A percentile compares a stretch with the other conserved stretches of the same genome.
These are phyloP conservation scores for Epichloe typhina DNA, from an alignment of 2,329 filamentous ascomycete genomes.

Conservation along the genomic window DNA sequence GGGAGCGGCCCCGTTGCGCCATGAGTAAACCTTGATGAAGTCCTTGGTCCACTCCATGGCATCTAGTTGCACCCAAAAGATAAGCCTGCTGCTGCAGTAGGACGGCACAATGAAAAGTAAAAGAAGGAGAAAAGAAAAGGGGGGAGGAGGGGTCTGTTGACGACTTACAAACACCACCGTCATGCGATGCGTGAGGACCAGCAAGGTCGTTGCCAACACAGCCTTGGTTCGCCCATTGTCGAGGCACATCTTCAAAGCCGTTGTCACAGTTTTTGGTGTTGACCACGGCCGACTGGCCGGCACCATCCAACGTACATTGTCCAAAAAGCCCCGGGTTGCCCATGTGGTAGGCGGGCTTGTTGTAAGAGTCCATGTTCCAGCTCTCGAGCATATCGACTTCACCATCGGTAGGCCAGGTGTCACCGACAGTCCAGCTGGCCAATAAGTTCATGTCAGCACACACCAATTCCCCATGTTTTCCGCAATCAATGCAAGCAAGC, in stretches of 20 bases:
- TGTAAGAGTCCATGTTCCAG: conserved; percentile 33
- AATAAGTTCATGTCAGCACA: neutral
- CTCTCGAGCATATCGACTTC: conserved; percentile 59
- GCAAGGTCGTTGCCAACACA: conserved; percentile 27
- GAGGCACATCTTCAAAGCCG: conserved; percentile 15
- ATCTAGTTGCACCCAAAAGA: conserved; percentile 11
- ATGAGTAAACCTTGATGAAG: conserved; percentile 29
- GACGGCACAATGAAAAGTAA: conserved; percentile 16
- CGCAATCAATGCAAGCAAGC: too few relatives aligned
- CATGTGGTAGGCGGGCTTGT: conserved; percentile 38
- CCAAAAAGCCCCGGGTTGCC: conserved; percentile 17
- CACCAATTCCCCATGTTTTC: too few relatives aligned
- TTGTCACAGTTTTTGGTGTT: conserved; percentile 28
- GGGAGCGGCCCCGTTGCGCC: conserved; percentile 19
- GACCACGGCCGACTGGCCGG: conserved; percentile 18
- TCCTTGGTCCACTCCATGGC: conserved; percentile 30
- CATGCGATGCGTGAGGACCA: conserved; percentile 23
- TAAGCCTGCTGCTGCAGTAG: neutral
- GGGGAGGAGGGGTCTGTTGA: conserved; percentile 10
- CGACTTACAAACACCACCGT: conserved; percentile 27
- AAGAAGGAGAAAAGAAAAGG: neutral
- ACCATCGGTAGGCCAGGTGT: conserved; percentile 45
- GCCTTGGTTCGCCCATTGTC: conserved; percentile 25
- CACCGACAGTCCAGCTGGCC: conserved; percentile 33
- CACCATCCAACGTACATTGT: conserved; percentile 19